Evolutionary conservation across 2,329 filamentous ascomycete genomes (phyloP).

Genomic region (Penicillium sp.): DNA sequence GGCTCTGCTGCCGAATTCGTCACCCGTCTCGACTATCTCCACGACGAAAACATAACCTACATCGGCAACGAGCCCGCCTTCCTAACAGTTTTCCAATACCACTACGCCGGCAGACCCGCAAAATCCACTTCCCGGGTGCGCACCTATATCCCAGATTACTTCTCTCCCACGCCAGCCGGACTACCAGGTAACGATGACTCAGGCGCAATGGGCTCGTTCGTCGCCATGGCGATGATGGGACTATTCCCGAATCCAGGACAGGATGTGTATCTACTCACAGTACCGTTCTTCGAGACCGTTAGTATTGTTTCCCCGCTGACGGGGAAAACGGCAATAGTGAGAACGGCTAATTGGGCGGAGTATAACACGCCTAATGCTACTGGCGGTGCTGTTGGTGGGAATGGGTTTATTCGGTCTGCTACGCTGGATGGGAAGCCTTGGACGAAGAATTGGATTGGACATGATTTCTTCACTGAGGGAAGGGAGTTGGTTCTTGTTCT

Average conservation of each 20-base stretch:
- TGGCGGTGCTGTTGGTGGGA: slow-evolving; percentile 55
- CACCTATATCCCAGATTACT: slow-evolving; percentile 62
- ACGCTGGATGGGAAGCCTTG: slow-evolving; percentile 61
- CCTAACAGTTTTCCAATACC: slow-evolving; percentile 65
- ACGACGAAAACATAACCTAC: slow-evolving; percentile 62
- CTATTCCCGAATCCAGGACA: slow-evolving; percentile 67
- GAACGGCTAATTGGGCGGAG: slow-evolving; percentile 51
- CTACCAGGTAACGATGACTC: slow-evolving; percentile 68
- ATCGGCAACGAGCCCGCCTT: slow-evolving; percentile 65
- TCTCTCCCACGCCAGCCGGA: slow-evolving; percentile 55
- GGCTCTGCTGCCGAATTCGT: slow-evolving; percentile 56
- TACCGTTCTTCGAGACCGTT: slow-evolving; percentile 64
- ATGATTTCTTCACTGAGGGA: slow-evolving; percentile 66
- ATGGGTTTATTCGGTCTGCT: slow-evolving; percentile 65
- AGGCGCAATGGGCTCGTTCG: slow-evolving; percentile 67
- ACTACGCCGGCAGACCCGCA: slow-evolving; percentile 64
- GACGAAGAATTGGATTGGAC: slow-evolving; percentile 64
- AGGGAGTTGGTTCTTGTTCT: slow-evolving; percentile 62
- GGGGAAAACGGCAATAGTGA: slow-evolving; percentile 58
- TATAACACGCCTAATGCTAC: slow-evolving; percentile 47
- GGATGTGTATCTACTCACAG: slow-evolving; percentile 65
- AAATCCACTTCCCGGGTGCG: slow-evolving; percentile 53
- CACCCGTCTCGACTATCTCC: slow-evolving; percentile 61
- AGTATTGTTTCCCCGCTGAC: slow-evolving; percentile 58
- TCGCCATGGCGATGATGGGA: slow-evolving; percentile 66